Evolutionary conservation across 75 land plant genomes (phyloP), one percentile per base, ranked within the genome.

Genomic region (Selaginella tamariscina): DNA sequence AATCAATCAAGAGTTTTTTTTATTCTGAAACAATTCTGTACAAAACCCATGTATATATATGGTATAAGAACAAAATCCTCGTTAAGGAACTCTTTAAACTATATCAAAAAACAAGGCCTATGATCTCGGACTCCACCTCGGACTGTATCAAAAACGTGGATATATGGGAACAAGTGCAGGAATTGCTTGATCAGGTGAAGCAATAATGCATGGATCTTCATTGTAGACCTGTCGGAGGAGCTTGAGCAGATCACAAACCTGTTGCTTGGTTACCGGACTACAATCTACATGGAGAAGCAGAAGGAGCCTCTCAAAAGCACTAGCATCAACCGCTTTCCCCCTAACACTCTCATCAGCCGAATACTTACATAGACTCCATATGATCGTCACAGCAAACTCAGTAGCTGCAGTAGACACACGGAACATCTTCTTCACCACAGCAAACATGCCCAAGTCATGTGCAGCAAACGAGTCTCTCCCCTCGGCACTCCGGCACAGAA

Each of bases 231-330:
- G 49, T 5, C 49, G 49, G 11, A 39, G 15, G 49, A 39, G 15
- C 15, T 39, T 83, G 56, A 86, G 74, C 27, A 86, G 71, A 67
- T 79, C 82, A 33, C 68, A 76, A 0, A 76, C 81, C 59, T 72
- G 81, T 2, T 75, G 71, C 72, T 79, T 78, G 30, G 82, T 79
- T 27, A 65, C 32, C 0, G 56, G 22, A 13, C 70, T 44, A 68
- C 80, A 72, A 18, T 84, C 84, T 27, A 74, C 59, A 31, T 86
- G 88, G 2, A 86, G 68, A 24, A 86, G 75, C 68, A 81, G 55
- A 33, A 82, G 81, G 2, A 85, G 71, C 71, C 81, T 78, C 18
- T 73, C n/a, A 13, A 81, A 82, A 1, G 78, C 79, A 0, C 83
- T 81, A n/a, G 82, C 86, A 8, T 63, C 68, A 21, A 5, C 20